Base-by-base conservation (phyloP, 768 basidiomycete species). In the Panellus pusillus region DNA sequence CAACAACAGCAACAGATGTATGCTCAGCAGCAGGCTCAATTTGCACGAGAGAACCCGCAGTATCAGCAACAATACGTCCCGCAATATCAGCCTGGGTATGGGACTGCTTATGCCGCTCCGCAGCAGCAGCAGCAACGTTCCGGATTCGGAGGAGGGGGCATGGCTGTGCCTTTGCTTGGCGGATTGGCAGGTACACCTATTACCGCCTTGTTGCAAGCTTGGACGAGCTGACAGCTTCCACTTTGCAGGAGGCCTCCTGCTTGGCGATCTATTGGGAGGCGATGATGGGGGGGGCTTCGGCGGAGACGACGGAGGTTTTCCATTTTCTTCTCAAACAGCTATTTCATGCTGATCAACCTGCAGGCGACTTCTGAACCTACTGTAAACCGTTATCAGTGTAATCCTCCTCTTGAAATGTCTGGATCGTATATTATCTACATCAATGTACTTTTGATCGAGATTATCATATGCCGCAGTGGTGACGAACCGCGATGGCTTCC, bases 191-290 rank as follows among this genome's bases (percentile, higher is more conserved):
- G 56, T 41, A 27, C 19, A 47, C 44, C 7, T 17, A 2, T 36
- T 29, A 1, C 6, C 19, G 8, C 28, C 42, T 14, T 31, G 27
- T 12, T n/a, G 11, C 11, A 9, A 31, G 19, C 7, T n/a, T 24
- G 43, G 14, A 36, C 20, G 13, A 29, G 31, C 28, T 50, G n/a
- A 50, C 44, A 1, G 8, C 9, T 44, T 6, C 3, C 77, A 78
- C 11, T 60, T 17, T 27, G 77, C 74, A 11, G 81, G 80, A 3
- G 81, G 80, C 5, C 59, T 82, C 29, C 60, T 82, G 8, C 65
- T 83, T 8, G 81, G 79, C 2, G 76, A 75, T 44, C 58, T 74
- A 19, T 29, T 82, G 4, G 69, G 68, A 9, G 76, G 72, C 13
- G 54, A 49, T n/a, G 76, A 72, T 1, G 65, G 67, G 36, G 69